These are phyloP conservation scores for Athelia sp. DNA, from an alignment of 1,284 basidiomycete species.

Conservation along the genomic window DNA sequence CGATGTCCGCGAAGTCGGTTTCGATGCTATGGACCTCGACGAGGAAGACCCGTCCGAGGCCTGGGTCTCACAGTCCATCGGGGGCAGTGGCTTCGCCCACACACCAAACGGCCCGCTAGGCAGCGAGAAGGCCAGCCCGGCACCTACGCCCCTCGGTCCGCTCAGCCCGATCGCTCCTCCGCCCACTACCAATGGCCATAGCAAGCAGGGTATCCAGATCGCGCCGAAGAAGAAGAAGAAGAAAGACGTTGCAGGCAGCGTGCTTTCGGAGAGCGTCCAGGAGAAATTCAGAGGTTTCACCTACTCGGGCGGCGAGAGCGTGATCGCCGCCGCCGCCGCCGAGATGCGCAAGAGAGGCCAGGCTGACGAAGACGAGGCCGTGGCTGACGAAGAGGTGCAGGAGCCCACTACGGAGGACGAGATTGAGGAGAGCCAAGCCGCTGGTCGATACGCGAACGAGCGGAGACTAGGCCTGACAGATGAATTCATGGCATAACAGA, in stretches of 20 bases:
- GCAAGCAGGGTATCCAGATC: constrained; percentile 53
- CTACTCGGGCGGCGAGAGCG: constrained; percentile 79
- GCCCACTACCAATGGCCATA: no score
- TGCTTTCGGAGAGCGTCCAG: constrained; percentile 85
- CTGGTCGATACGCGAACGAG: constrained; percentile 58
- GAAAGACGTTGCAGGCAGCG: constrained; percentile 47
- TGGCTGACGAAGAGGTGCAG: constrained; percentile 38
- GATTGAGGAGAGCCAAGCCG: constrained; percentile 52
- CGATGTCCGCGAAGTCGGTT: constrained; percentile 71
- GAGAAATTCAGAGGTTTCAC: constrained; percentile 94
- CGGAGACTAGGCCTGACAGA: constrained; percentile 40
- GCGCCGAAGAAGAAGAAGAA: constrained; percentile 41
- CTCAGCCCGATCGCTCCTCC: constrained; percentile 1
- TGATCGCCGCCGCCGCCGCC: constrained; percentile 36
- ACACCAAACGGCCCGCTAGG: constrained; percentile 73
- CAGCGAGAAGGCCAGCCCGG: constrained; percentile 37
- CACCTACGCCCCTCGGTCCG: neutral
- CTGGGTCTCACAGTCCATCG: constrained; percentile 52
- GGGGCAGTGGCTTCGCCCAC: constrained; percentile 36
- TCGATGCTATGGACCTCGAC: constrained; percentile 48
- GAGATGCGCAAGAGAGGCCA: constrained; percentile 33
- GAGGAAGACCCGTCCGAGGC: constrained; percentile 74
- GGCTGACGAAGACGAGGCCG: constrained; percentile 38
- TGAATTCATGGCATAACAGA: constrained; percentile 29
- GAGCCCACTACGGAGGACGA: constrained; percentile 63